Evolutionary conservation across 2,329 filamentous ascomycete species (phyloP).

Genomic region (Xylaria sp.): DNA sequence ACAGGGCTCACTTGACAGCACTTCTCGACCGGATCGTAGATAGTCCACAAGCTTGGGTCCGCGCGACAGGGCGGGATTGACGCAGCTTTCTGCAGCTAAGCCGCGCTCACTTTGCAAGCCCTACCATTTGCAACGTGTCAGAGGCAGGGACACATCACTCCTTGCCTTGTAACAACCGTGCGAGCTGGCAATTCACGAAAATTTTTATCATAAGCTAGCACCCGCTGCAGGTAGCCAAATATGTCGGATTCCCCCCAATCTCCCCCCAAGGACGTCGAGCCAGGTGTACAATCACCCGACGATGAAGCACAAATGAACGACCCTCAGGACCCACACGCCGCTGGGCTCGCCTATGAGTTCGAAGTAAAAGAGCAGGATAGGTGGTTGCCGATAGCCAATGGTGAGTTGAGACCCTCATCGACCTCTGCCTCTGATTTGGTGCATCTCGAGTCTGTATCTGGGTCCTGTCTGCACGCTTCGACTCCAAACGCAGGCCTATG

Average conservation of each 20-base stretch:
- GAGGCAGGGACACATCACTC: conserved; percentile 67
- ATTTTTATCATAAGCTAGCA: conserved; percentile 69
- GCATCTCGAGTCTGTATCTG: conserved; percentile 57
- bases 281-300: conserved; percentile 90
- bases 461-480: conserved; percentile 47
- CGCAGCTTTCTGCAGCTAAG: conserved; percentile 66
- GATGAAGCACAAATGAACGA: conserved; percentile 96
- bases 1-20: conserved; percentile 52
- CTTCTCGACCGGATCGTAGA: conserved; percentile 44
- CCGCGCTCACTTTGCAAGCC: conserved; percentile 62
- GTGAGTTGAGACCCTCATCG: conserved; percentile 72
- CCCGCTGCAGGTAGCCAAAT: conserved; percentile 79
- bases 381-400: conserved; percentile 99
- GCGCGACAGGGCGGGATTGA: conserved; percentile 59
- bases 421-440: conserved; percentile 61
- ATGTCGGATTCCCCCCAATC: conserved; percentile 90
- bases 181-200: conserved; percentile 67
- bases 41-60: conserved; percentile 48
- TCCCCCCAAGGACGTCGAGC: conserved; percentile 95
- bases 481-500: conserved; percentile 46
- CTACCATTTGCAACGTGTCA: conserved; percentile 70
- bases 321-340: conserved; percentile 79
- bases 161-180: conserved; percentile 62
- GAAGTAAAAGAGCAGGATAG: conserved; percentile 99
- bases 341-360: conserved; percentile 86